Evolutionary conservation across 1,284 basidiomycete genomes (phyloP), one percentile per base, ranked within the genome.

Genomic region (Cutaneotrichosporon cutaneum): DNA sequence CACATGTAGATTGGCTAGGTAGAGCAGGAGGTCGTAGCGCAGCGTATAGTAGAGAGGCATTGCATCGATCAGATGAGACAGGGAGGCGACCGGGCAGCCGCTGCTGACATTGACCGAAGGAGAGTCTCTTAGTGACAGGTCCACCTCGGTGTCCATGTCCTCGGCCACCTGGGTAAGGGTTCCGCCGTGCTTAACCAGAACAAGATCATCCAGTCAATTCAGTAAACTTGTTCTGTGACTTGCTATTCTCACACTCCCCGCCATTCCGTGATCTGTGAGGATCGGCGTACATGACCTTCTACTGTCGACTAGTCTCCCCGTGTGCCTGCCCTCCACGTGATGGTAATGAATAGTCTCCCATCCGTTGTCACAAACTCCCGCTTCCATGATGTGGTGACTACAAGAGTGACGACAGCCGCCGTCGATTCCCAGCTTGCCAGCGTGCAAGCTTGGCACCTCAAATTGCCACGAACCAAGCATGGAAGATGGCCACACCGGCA

Each of bases 1-100:
- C 85, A 86, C 68, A 58, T 58, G 57, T 53, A 58, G 26, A 35
- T n/a, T 35, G 51, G 27, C 30, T 35, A 14, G 21, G 50, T 35
- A 14, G 21, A n/a, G 32, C 24, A 26, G 52, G 22, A 36, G 22
- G 42, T 26, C 33, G 52, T 39, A 54, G 52, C 35, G 35, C 52
- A 54, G 52, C 21, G 33, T 54, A 54, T 36, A 54, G 52, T 54
- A 54, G 51, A 35, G 30, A 39, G 33, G n/a, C 21, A 54, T 54
- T 54, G 52, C 52, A 54, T 54, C 21, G 30, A 24, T 18, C 27
- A 5, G 16, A 42, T 9, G 16, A 42, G 39, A 14, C n/a, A n/a
- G 27, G 18, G 24, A n/a, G 6, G 48, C 2, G 6, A 10, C 10
- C 4, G 48, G 24, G 48, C n/a, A n/a, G 13, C 16, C 9, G 26